phyloP scores from a whole-genome alignment of 1,139 yeast genomes.

The Hemisphaericaspora xylanilytica region DNA sequence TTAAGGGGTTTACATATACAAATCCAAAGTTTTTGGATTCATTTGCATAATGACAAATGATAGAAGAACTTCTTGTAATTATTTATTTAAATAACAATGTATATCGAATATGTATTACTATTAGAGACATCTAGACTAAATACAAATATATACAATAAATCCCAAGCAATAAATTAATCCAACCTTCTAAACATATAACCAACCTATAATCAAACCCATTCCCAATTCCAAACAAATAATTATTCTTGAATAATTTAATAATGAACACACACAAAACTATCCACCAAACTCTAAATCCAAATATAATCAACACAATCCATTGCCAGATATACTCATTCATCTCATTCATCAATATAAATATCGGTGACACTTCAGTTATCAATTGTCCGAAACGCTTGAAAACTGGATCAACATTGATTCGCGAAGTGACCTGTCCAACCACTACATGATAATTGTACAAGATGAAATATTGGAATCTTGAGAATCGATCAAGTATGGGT shows the following conservation, averaged over 20 bases:
- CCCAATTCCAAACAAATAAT: constrained; percentile 16
- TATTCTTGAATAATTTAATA: constrained; percentile 18
- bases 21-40: constrained; percentile 35
- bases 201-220: constrained; percentile 8
- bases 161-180: background rate
- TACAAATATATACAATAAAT: background rate
- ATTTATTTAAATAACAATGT: too few species aligned
- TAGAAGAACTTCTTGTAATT: too few species aligned
- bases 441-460: constrained; percentile 21
- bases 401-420: constrained; percentile 14
- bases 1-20: constrained; percentile 44
- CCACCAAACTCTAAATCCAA: background rate
- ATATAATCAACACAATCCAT: constrained; percentile 7
- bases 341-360: constrained; percentile 12
- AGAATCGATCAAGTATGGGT: constrained; percentile 11
- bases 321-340: constrained; percentile 13
- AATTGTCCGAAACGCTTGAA: constrained; percentile 15
- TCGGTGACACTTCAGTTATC: constrained; percentile 9
- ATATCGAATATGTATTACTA: constrained; percentile 2
- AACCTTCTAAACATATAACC: background rate
- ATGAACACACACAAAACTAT: constrained; percentile 9
- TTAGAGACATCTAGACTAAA: background rate
- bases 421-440: constrained; percentile 8
- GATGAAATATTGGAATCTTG: constrained; percentile 20
- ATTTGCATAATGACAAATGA: background rate